Evolutionary conservation across 2,329 filamentous ascomycete genomes (phyloP).

Genomic region (Sclerotinia minor): DNA sequence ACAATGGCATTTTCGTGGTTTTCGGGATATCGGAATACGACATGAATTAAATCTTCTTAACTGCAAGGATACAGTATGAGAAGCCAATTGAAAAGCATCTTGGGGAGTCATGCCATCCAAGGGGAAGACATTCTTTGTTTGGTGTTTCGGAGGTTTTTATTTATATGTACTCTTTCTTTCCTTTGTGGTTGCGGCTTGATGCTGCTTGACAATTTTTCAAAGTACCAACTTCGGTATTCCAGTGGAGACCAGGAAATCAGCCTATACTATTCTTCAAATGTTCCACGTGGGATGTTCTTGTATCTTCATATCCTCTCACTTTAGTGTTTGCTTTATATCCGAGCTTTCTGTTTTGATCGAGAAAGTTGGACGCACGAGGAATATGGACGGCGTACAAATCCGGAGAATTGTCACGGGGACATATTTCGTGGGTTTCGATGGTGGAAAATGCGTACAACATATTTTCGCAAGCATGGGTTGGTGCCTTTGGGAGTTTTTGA

Average conservation of each 20-base stretch:
- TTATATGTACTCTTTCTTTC: neutral
- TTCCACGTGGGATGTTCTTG: neutral
- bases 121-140: neutral
- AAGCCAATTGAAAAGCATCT: neutral
- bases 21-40: neutral
- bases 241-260: neutral
- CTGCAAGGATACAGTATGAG: neutral
- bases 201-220: neutral
- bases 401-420: slow-evolving; percentile 7
- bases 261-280: slow-evolving; percentile 3
- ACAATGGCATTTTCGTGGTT: neutral
- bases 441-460: neutral
- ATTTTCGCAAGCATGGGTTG: neutral
- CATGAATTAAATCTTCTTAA: neutral
- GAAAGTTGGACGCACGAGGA: neutral
- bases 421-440: neutral
- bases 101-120: neutral
- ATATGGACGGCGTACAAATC: neutral
- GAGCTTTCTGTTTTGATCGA: neutral
- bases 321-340: neutral
- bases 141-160: neutral
- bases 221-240: neutral
- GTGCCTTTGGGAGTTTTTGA: slow-evolving; percentile 6
- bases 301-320: neutral
- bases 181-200: neutral